Evolutionary conservation across 192 early-diverging fungal genomes (phyloP), one percentile per base, ranked within the genome.

Genomic region (Spizellomyces sp.): DNA sequence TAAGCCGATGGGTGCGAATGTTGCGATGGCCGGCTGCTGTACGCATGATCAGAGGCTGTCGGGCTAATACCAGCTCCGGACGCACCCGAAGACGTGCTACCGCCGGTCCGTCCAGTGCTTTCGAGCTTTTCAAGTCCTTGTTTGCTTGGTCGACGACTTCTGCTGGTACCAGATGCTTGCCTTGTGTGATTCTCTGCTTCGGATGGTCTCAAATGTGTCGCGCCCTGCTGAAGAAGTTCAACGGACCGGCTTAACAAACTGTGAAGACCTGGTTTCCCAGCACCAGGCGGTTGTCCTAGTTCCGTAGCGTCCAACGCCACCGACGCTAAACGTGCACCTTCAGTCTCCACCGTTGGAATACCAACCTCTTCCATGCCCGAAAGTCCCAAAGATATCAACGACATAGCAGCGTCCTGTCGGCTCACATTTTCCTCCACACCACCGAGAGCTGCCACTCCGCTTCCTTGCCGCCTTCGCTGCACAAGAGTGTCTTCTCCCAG

Each of bases 241-340:
- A 45, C 62, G 19, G 70, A 64, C 9, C 70, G 61, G 27, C 48
- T 64, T 12, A 72, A 36, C 43, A 72, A 48, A 45, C 42, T 64
- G 48, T 41, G 58, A 15, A 70, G 27, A 10, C 59, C 44, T 17
- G 69, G 43, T 19, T 54, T 54, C 4, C 50, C 50, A 36, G 27
- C 27, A 36, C 27, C 27, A 36, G 27, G 27, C 17, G 50, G 50
- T 19, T 54, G 50, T n/a, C 12, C 50, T n/a, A 12, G 50, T 19
- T n/a, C 12, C 14, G 12, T 19, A 54, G 17, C 17, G 17, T 54
- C 50, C 27, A 36, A 36, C 27, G 27, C 27, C 3, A 36, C 27
- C 27, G 27, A 36, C 27, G 27, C 0, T 36, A 36, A 36, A 36
- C 27, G 27, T 36, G 27, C 27, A 36, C 27, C 27, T 19, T 54